A percentile compares a stretch with the other conserved stretches of the same genome.
Evolutionary conservation across 2,329 filamentous ascomycete species (phyloP).

Genomic region (Moelleriella libera): DNA sequence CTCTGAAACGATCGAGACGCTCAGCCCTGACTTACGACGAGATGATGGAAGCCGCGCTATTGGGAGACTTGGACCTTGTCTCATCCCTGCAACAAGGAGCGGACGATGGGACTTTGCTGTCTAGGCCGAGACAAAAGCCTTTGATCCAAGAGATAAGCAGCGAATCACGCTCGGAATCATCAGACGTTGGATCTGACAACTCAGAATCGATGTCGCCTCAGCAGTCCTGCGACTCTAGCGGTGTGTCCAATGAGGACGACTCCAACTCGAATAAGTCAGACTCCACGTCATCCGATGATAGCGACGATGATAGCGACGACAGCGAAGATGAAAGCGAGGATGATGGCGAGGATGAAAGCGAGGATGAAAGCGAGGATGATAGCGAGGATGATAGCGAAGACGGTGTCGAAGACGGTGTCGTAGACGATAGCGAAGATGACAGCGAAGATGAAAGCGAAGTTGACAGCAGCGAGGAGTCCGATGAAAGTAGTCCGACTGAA

Average conservation of each 20-base stretch:
- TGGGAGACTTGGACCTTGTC: constrained; percentile 4
- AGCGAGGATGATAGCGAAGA: not conserved
- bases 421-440: not conserved
- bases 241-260: not conserved
- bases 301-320: constrained; percentile 3
- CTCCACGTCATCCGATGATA: not conserved
- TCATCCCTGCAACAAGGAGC: not conserved
- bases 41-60: constrained; percentile 15
- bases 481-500: constrained; percentile 8
- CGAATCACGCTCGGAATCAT: not conserved
- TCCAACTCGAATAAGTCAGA: not conserved
- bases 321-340: not conserved
- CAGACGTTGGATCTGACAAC: not conserved
- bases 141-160: constrained; percentile 13
- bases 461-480: constrained; percentile 3
- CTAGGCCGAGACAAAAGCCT: constrained; percentile 7
- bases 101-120: not conserved
- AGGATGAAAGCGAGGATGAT: not conserved
- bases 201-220: constrained; percentile 6
- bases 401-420: not conserved
- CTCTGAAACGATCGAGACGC: constrained; percentile 17
- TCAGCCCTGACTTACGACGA: constrained; percentile 17
- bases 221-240: not conserved
- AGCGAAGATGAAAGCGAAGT: not conserved
- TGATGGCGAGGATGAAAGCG: not conserved